Base-by-base conservation (phyloP, 495 filamentous ascomycete species). In the Trichoderma virens region DNA sequence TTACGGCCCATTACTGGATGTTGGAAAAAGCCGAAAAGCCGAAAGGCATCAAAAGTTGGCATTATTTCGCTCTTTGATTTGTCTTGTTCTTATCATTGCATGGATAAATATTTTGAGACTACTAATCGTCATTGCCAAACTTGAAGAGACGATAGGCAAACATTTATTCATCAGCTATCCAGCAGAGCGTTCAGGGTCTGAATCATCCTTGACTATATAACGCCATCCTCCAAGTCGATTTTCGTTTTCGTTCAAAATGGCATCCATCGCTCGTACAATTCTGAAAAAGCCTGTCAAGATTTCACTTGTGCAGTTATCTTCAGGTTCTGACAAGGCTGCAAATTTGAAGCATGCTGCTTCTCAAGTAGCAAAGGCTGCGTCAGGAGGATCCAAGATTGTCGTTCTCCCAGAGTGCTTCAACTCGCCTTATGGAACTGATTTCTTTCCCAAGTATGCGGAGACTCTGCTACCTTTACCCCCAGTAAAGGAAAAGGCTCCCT, bases 331-430 rank as follows among this genome's bases (percentile, higher is more conserved):
- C 79, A 99, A 99, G 79, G 62, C 86, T 45, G 77, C 79, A 34
- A 99, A 99, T 77, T 92, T 99, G 65, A 69, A 80, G 13, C 87
- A 88, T 70, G 93, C 94, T 39, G 88, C 88, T 25, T 78, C 80
- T 39, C 90, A 92, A 67, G 92, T 99, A 62, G 83, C 91, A 62
- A 89, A 92, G 72, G 95, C 94, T 6, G 85, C 90, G 34, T 70
- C 77, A 39, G 78, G 76, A 5, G 93, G 92, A 65, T 93, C 94
- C 47, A 81, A 86, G 67, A 84, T 92, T 65, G 80, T 91, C 64
- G 89, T 87, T 30, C 75, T 87, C 18, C 85, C 85, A 34, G 93
- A 97, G 79, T 97, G 93, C 82, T 97, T 97, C 86, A 97, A 97
- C 82, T 92, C 88, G 14, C 93, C 93, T n/a, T 97, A 97, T 78